Base-by-base conservation (phyloP, 495 filamentous ascomycete species). In the Gamarada debralockiae region DNA sequence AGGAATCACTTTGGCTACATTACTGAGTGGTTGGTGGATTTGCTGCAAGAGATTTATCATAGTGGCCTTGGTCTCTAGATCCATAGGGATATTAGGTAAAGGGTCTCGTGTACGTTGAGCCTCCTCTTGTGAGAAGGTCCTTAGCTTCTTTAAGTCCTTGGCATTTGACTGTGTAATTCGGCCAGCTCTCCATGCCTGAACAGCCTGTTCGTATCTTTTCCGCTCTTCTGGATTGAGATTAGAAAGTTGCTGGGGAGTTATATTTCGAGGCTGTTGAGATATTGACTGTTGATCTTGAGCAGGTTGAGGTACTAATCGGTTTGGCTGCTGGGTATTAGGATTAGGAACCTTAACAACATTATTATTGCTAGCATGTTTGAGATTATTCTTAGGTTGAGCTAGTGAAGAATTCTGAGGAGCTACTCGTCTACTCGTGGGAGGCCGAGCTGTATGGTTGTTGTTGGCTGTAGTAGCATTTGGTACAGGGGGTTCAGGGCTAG, bases 291-390 rank as follows among this genome's bases (percentile, higher is more conserved):
- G 62, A 21, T 8, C 37, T 29, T 56, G 60, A 27, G 41, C 24
- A 25, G 45, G 51, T 36, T 56, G 56, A 24, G 38, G 40, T 31
- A 27, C 20, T 8, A 56, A 25, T 17, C 57, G 63, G 40, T 31
- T 9, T 14, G 60, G 52, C n/a, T 50, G 63, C n/a, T 68, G 69
- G n/a, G 48, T 27, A 38, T 68, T 70, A 62, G 79, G 71, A 48
- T 74, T 75, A 22, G 72, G 73, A 21, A 74, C 68, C 53, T 87
- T 85, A n/a, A 73, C 65, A 7, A 75, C 61, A 51, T 90, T 87
- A 51, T 90, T 87, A 36, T 74, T 75, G 29, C 52, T 62, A 52
- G 70, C 78, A 7, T 78, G 62, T 48, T 84, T 78, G 66, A 88
- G 89, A 31, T 70, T 60, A 58, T 65, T 77, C 68, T 63, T 65